phyloP scores from a whole-genome alignment of 306 rosid genomes.

The Prunus davidiana region DNA sequence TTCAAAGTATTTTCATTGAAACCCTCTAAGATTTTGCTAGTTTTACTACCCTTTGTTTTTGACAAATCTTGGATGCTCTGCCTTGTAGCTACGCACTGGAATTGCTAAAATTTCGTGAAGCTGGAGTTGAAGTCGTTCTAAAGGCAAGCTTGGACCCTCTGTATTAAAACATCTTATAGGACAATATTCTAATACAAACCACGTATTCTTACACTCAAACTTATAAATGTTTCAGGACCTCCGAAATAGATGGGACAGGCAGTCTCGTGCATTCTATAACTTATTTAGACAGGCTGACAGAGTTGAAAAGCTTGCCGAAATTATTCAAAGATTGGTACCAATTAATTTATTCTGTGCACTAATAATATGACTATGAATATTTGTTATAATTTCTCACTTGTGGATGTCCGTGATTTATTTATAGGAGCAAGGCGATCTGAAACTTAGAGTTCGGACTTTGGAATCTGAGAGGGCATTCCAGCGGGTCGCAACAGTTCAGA shows the following conservation, averaged over 20 bases:
- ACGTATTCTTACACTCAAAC: slow-evolving; percentile 27
- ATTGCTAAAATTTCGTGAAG: slow-evolving; percentile 90
- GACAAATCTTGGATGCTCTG: slow-evolving; percentile 28
- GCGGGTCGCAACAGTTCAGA: slow-evolving; percentile 91
- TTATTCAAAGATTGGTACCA: slow-evolving; percentile 75
- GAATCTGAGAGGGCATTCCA: slow-evolving; percentile 99
- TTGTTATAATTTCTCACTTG: slow-evolving; percentile 21
- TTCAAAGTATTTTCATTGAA: slow-evolving; percentile 1
- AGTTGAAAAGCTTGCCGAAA: slow-evolving; percentile 85
- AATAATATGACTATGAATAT: slow-evolving; percentile 22
- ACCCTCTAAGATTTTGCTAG: slow-evolving; percentile 7
- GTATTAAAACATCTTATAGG: slow-evolving; percentile 15
- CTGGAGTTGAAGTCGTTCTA: slow-evolving; percentile 87
- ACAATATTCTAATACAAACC: slow-evolving; percentile 17
- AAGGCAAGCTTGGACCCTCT: slow-evolving; percentile 49
- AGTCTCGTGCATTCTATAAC: slow-evolving; percentile 84
- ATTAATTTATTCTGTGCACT: slow-evolving; percentile 4
- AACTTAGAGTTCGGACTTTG: slow-evolving; percentile 91
- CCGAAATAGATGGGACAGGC: slow-evolving; percentile 88
- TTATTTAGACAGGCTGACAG: slow-evolving; percentile 98
- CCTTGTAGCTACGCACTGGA: slow-evolving; percentile 89
- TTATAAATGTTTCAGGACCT: slow-evolving; percentile 56
- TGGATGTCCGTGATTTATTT: slow-evolving; percentile 17
- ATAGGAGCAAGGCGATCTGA: slow-evolving; percentile 99
- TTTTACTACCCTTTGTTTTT: slow-evolving; percentile 19